A percentile compares a stretch with the other conserved stretches of the same genome.
Evolutionary conservation across 495 filamentous ascomycete species (phyloP).

Genomic region (Letharia lupina): DNA sequence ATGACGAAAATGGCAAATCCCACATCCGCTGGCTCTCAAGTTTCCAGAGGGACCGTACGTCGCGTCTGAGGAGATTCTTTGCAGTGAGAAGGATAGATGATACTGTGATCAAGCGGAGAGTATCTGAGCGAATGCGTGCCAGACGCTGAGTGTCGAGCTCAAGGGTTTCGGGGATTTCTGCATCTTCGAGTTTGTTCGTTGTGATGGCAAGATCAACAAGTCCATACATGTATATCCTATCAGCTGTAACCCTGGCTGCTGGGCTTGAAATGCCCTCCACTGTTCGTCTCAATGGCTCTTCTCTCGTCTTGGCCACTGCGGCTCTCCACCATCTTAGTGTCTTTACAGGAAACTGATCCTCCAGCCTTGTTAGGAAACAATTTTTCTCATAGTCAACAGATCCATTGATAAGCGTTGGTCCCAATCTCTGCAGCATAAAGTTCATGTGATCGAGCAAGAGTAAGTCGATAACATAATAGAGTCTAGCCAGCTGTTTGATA

Average conservation of each 20-base stretch:
- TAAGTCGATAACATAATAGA: conserved; percentile 80
- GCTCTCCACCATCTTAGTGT: conserved; percentile 65
- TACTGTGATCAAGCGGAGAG: conserved; percentile 68
- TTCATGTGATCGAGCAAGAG: conserved; percentile 95
- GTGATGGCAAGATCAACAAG: conserved; percentile 57
- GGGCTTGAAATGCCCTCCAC: conserved; percentile 55
- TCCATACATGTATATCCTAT: conserved; percentile 75
- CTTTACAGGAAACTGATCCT: conserved; percentile 53
- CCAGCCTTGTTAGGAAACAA: conserved; percentile 62
- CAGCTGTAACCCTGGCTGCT: conserved; percentile 45
- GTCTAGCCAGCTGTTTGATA: conserved; percentile 71
- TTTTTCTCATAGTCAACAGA: conserved; percentile 73
- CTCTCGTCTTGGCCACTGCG: conserved; percentile 57
- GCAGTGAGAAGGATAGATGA: conserved; percentile 79
- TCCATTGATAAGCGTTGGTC: conserved; percentile 73
- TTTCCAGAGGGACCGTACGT: conserved; percentile 85
- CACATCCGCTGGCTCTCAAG: conserved; percentile 71
- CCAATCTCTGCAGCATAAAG: conserved; percentile 74
- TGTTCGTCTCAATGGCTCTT: conserved; percentile 65
- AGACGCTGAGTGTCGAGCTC: conserved; percentile 69
- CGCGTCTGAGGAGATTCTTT: conserved; percentile 91
- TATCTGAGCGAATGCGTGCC: conserved; percentile 52
- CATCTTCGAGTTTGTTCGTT: conserved; percentile 44
- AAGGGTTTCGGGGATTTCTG: conserved; percentile 74
- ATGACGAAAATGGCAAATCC: conserved; percentile 46